Percentiles rank a stretch among this genome's conserved stretches.
phyloP scores from a whole-genome alignment of 257 asterid species.

The Nicotiana undulata region DNA sequence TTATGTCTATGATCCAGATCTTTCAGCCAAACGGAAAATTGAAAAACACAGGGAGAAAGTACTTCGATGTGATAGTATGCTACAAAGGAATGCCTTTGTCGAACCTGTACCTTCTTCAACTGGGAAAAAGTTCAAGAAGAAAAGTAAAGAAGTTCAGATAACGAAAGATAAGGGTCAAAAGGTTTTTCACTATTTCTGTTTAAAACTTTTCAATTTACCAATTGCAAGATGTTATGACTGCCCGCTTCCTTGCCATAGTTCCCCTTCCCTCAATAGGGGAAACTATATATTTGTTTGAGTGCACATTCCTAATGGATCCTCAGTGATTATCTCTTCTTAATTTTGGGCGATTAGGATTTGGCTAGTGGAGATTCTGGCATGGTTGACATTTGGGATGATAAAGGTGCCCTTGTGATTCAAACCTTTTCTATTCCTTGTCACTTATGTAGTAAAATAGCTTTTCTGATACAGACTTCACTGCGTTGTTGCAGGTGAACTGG shows the following conservation, averaged over 20 bases:
- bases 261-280: neutral
- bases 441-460: slow-evolving; percentile 8
- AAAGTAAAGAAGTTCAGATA: slow-evolving; percentile 27
- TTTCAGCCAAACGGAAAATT: slow-evolving; percentile 72
- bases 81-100: slow-evolving; percentile 72
- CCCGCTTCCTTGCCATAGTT: neutral
- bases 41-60: slow-evolving; percentile 76
- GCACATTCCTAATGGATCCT: neutral
- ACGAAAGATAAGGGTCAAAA: slow-evolving; percentile 20
- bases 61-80: slow-evolving; percentile 61
- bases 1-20: slow-evolving; percentile 39
- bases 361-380: slow-evolving; percentile 31
- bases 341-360: slow-evolving; percentile 33
- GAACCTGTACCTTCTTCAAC: slow-evolving; percentile 65
- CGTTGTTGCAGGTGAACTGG: slow-evolving; percentile 43
- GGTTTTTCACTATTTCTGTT: slow-evolving; percentile 28
- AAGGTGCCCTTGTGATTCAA: slow-evolving; percentile 24
- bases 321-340: neutral
- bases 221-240: neutral
- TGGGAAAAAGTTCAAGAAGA: slow-evolving; percentile 53
- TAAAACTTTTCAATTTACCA: neutral
- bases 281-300: neutral
- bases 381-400: slow-evolving; percentile 61
- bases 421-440: neutral
- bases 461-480: slow-evolving; percentile 13